Conservation (phyloP, 2,329 filamentous ascomycete genomes). For the Fusarium oligoseptatum region DNA sequence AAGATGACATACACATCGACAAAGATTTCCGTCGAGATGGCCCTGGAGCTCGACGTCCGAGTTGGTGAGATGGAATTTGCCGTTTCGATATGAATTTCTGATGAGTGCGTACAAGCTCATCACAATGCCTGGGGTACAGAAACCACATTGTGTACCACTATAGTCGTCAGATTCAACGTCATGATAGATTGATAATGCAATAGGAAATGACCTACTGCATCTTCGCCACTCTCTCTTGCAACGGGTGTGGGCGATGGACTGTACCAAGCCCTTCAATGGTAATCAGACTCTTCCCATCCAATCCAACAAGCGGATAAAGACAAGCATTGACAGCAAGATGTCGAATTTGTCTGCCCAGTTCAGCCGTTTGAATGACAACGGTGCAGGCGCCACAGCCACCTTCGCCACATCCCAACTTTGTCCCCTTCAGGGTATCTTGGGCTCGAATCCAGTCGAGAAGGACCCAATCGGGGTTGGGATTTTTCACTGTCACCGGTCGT, state of each 20-base stretch:
- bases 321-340: slow-evolving; percentile 94
- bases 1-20: slow-evolving; percentile 69
- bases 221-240: slow-evolving; percentile 87
- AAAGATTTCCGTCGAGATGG: slow-evolving; percentile 92
- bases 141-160: slow-evolving; percentile 82
- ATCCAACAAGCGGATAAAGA: slow-evolving; percentile 86
- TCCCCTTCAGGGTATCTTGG: slow-evolving; percentile 34
- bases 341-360: slow-evolving; percentile 86
- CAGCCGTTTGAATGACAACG: slow-evolving; percentile 88
- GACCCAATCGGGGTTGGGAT: slow-evolving; percentile 49
- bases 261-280: slow-evolving; percentile 92
- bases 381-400: slow-evolving; percentile 93
- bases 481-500: slow-evolving; percentile 36
- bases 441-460: slow-evolving; percentile 47
- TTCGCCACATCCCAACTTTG: slow-evolving; percentile 73
- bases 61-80: slow-evolving; percentile 69
- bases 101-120: slow-evolving; percentile 94
- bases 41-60: slow-evolving; percentile 86
- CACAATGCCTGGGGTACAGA: slow-evolving; percentile 93
- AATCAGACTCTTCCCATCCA: slow-evolving; percentile 94
- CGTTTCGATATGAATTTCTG: slow-evolving; percentile 65
- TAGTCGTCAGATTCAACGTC: slow-evolving; percentile 21
- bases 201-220: slow-evolving; percentile 64
- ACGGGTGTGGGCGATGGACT: slow-evolving; percentile 82
- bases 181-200: background rate